Conservation (phyloP, 108 stramenopile genomes). For the Nannochloropsis gaditana region DNA sequence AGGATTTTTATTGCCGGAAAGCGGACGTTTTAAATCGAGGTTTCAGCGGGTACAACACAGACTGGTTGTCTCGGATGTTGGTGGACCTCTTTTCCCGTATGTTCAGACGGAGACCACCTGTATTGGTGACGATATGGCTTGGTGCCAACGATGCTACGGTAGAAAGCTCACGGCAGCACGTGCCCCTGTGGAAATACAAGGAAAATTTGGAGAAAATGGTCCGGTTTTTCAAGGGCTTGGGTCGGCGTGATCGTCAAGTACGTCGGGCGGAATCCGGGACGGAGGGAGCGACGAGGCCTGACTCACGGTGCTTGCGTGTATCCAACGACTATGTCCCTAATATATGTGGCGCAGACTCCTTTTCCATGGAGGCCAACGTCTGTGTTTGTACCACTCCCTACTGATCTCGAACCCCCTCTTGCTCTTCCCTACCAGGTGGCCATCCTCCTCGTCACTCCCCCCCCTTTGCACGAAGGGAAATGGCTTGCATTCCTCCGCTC, state of each 20-base stretch:
- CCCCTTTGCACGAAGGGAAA: background rate
- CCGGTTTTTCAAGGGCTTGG: background rate
- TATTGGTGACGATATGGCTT: slow-evolving; percentile 18
- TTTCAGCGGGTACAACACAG: slow-evolving; percentile 16
- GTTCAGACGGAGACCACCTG: background rate
- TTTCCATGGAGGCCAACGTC: too few relatives aligned
- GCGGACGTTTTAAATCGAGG: slow-evolving; percentile 15
- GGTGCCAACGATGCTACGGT: slow-evolving; percentile 22
- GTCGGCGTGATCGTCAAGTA: background rate
- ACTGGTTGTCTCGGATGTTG: background rate
- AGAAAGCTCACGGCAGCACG: background rate
- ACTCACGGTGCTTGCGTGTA: too few relatives aligned
- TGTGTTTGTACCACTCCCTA: background rate
- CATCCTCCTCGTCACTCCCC: background rate
- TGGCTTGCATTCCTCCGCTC: background rate
- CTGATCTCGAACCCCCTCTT: background rate
- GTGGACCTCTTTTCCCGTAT: background rate
- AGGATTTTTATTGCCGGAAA: background rate
- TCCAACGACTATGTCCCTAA: too few relatives aligned
- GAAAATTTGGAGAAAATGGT: slow-evolving; percentile 15
- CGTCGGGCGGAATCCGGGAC: background rate
- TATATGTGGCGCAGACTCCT: too few relatives aligned
- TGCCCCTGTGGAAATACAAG: background rate
- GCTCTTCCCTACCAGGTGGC: background rate
- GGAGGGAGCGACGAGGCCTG: too few relatives aligned